Base-by-base conservation (phyloP, 345 rosid genomes). In the Brassica incana region DNA sequence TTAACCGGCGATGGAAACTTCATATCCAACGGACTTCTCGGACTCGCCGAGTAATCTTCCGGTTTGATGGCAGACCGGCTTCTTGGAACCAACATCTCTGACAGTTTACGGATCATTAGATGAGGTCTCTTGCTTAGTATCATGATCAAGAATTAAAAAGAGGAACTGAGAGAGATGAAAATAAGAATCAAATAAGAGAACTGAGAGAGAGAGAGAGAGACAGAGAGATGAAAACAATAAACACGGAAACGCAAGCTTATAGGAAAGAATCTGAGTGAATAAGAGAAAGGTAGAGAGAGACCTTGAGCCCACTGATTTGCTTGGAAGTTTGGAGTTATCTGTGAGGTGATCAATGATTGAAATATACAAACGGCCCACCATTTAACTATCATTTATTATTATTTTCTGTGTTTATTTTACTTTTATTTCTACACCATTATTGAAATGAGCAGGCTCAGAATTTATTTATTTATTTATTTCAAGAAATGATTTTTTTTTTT, bases 1-100 rank as follows among this genome's bases (percentile, higher is more conserved):
- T 82, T 84, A 72, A 91, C 85, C 8, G 97, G 91, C 2, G 97
- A 93, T 0, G 86, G 89, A 27, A 78, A 81, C 63, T 71, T 88
- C 16, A 78, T 72, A 73, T 93, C 93, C 2, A 93, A 65, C 18
- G 98, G 92, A 77, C 95, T 75, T 77, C 88, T 88, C 0, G 97
- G 97, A 69, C 98, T 91, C 2, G 81, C 76, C 5, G 78, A 73
- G 12, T 66, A 71, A 5, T 89, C 92, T 0, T 80, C 83, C 27
- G 83, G 77, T 64, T 68, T 45, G 9, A 84, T 76, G 1, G 82
- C 75, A 33, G 85, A 71, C 2, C 87, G 74, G 86, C 69, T 85
- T 70, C 88, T 83, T 14, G 89, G 80, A 72, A 88, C 83, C 56
- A 92, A 73, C 62, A 94, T 77, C 77, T 88, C 94, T n/a, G 94